These are phyloP conservation scores for Pouteria glomerata DNA, from an alignment of 148 eudicot genomes.

Conservation along the genomic window DNA sequence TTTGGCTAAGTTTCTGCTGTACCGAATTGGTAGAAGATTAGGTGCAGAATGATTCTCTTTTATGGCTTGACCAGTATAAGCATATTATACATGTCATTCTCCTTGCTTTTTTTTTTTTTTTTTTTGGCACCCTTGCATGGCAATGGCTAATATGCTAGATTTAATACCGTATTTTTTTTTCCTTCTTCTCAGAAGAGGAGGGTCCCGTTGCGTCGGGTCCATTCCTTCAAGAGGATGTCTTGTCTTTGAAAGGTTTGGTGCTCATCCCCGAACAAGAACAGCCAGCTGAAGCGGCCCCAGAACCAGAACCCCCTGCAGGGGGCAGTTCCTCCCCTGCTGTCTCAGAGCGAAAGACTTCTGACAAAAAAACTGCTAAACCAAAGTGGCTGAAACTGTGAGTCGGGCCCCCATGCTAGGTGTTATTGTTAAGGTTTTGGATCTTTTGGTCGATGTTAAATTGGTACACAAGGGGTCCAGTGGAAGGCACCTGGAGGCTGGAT, in stretches of 20 bases:
- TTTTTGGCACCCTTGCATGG: background rate
- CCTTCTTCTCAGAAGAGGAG: slow-evolving; percentile 34
- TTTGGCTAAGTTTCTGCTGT: background rate
- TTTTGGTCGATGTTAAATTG: too few species aligned
- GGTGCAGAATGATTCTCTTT: too few species aligned
- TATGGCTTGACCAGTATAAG: too few species aligned
- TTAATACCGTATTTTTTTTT: background rate
- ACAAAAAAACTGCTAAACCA: slow-evolving; percentile 65
- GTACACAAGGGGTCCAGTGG: too few species aligned
- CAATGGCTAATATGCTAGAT: background rate
- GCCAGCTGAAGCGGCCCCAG: slow-evolving; percentile 31
- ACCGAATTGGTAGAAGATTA: too few species aligned
- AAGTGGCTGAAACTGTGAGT: slow-evolving; percentile 91
- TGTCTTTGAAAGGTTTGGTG: slow-evolving; percentile 64
- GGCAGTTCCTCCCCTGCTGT: slow-evolving; percentile 24
- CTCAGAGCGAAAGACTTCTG: slow-evolving; percentile 52
- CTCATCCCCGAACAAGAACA: slow-evolving; percentile 27
- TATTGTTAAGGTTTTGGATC: too few species aligned
- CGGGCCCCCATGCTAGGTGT: too few species aligned
- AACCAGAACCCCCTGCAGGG: slow-evolving; percentile 18
- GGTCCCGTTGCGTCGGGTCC: slow-evolving; percentile 37
- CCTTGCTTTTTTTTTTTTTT: too few species aligned
- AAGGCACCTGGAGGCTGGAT: background rate
- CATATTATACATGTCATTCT: too few species aligned
- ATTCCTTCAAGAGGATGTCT: slow-evolving; percentile 61